A percentile compares a stretch with the other conserved stretches of the same genome.
phyloP scores from a whole-genome alignment of 441 rosid species.

The Croton laevigatus region DNA sequence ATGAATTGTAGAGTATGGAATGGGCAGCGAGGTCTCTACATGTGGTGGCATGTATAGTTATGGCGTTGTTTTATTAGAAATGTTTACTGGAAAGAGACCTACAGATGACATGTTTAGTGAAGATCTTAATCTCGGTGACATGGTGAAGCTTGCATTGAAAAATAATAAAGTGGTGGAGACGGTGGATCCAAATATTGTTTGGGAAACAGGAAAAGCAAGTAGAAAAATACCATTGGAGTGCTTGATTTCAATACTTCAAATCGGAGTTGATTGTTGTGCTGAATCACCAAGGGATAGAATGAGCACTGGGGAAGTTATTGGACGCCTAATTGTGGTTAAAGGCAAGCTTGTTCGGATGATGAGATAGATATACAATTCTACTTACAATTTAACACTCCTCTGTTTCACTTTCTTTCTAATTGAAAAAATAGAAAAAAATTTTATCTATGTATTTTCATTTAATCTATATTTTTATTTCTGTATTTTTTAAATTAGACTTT shows the following conservation, averaged over 20 bases:
- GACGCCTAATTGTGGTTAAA: neutral
- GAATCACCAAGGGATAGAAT: constrained; percentile 2
- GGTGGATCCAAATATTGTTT: constrained; percentile 1
- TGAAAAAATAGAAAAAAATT: too few species aligned
- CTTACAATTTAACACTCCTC: too few species aligned
- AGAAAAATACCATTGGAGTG: neutral
- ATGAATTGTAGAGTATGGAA: constrained; percentile 8
- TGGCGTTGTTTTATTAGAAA: neutral
- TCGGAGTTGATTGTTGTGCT: constrained; percentile 7
- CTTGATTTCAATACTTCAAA: constrained; percentile 4
- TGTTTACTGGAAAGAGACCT: constrained; percentile 2
- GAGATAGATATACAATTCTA: too few species aligned
- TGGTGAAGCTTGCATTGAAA: neutral
- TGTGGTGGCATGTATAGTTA: constrained; percentile 3
- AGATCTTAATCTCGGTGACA: neutral
- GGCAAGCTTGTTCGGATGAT: neutral
- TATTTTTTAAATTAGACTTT: too few species aligned
- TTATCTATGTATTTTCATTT: too few species aligned
- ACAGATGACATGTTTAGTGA: neutral
- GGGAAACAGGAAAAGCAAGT: neutral
- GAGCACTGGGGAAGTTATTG: neutral
- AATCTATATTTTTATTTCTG: too few species aligned
- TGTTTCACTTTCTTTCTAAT: too few species aligned
- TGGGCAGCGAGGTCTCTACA: neutral
- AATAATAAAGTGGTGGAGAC: neutral